These are phyloP conservation scores for Papiliotrema terrestris DNA, from an alignment of 1,284 basidiomycete genomes.

Conservation along the genomic window DNA sequence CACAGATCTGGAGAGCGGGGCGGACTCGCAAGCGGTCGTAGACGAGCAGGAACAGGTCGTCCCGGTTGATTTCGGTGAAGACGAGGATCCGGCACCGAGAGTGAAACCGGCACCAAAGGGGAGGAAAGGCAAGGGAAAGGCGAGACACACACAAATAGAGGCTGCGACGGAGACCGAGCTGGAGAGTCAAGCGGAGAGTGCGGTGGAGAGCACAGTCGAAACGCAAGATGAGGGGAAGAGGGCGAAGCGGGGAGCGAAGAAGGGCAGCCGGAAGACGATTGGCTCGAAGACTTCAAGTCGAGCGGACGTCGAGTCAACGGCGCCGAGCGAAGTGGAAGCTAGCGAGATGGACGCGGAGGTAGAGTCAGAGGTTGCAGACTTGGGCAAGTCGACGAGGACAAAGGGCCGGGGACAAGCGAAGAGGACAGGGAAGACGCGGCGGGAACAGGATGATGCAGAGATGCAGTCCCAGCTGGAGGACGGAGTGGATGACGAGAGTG, in stretches of 20 bases:
- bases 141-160: neutral
- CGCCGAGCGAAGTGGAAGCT: neutral
- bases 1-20: constrained; percentile 7
- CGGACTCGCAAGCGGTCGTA: neutral
- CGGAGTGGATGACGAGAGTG: no score
- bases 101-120: neutral
- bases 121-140: neutral
- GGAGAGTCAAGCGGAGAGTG: constrained; percentile 1
- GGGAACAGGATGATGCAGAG: no score
- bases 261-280: neutral
- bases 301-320: neutral
- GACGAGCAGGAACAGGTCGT: neutral
- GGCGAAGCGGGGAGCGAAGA: neutral
- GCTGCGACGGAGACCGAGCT: neutral
- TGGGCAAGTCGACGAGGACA: constrained; percentile 11
- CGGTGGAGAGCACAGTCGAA: neutral
- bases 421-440: no score
- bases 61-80: neutral
- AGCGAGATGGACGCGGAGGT: neutral
- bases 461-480: no score
- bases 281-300: neutral
- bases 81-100: neutral
- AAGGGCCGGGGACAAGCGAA: constrained; percentile 4
- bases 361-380: neutral
- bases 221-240: neutral